Conservation (phyloP, 306 rosid species). For the Pterocarpus santalinus region DNA sequence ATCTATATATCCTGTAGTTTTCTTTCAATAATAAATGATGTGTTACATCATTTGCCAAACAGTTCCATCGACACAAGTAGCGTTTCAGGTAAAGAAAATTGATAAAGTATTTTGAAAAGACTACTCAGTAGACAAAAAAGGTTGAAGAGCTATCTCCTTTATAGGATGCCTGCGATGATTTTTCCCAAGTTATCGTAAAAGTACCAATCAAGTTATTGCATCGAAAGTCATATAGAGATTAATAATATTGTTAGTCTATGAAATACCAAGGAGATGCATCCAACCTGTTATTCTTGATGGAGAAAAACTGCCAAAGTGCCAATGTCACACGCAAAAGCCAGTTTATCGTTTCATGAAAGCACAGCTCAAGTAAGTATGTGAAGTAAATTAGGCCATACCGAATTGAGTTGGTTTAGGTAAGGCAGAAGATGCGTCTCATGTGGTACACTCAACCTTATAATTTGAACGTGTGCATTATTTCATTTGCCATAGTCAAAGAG, state of each 20-base stretch:
- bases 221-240: conserved; percentile 4
- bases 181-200: conserved; percentile 28
- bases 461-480: background rate
- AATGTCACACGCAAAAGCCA: conserved; percentile 9
- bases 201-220: conserved; percentile 27
- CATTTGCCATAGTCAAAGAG: background rate
- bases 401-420: conserved; percentile 25
- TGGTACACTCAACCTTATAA: conserved; percentile 40
- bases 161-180: conserved; percentile 26
- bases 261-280: conserved; percentile 7
- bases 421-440: conserved; percentile 36
- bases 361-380: background rate
- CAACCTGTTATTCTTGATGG: background rate
- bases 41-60: conserved; percentile 7
- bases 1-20: background rate
- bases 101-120: conserved; percentile 50
- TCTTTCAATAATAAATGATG: conserved; percentile 25
- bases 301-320: background rate
- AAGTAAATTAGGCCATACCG: background rate
- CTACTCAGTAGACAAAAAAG: conserved; percentile 56
- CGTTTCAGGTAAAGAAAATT: conserved; percentile 22
- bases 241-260: background rate
- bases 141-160: conserved; percentile 51
- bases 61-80: conserved; percentile 1
- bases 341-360: background rate